A percentile compares a stretch with the other conserved stretches of the same genome.
phyloP scores from a whole-genome alignment of 345 rosid species.

The Acer saccharum region DNA sequence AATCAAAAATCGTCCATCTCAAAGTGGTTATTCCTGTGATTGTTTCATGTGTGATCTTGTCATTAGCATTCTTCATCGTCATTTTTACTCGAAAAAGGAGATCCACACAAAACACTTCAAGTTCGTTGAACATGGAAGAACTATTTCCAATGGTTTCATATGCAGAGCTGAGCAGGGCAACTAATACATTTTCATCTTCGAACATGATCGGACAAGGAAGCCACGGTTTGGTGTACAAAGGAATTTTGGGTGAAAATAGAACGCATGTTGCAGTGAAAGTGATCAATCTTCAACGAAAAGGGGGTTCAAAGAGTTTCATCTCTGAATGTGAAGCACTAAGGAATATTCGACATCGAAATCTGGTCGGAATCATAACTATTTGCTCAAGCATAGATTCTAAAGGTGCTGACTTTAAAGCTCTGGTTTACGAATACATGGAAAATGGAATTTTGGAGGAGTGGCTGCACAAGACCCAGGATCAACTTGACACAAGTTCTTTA shows the following conservation, averaged over 20 bases:
- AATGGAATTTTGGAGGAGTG: neutral
- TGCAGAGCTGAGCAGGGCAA: neutral
- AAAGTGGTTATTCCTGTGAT: neutral
- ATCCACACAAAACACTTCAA: neutral
- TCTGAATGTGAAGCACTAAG: slow-evolving; percentile 47
- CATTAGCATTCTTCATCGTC: neutral
- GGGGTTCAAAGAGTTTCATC: slow-evolving; percentile 45
- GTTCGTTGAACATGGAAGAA: neutral
- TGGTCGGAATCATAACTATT: slow-evolving; percentile 37
- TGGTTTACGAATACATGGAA: slow-evolving; percentile 23
- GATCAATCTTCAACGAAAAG: slow-evolving; percentile 36
- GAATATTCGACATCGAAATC: slow-evolving; percentile 44
- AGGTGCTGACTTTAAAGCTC: slow-evolving; percentile 25
- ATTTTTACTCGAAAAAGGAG: neutral
- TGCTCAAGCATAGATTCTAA: slow-evolving; percentile 23
- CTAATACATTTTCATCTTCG: too few species aligned
- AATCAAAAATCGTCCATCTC: neutral
- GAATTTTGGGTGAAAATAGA: slow-evolving; percentile 13
- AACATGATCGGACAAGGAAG: too few species aligned
- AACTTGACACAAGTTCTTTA: too few species aligned
- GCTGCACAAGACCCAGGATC: too few species aligned
- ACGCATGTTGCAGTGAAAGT: slow-evolving; percentile 38
- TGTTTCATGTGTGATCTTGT: neutral
- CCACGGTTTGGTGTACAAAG: too few species aligned
- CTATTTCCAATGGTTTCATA: slow-evolving; percentile 10